Percentiles rank a stretch among this genome's conserved stretches.
Evolutionary conservation across 2,329 filamentous ascomycete species (phyloP).

Genomic region (Penicillium sp.): DNA sequence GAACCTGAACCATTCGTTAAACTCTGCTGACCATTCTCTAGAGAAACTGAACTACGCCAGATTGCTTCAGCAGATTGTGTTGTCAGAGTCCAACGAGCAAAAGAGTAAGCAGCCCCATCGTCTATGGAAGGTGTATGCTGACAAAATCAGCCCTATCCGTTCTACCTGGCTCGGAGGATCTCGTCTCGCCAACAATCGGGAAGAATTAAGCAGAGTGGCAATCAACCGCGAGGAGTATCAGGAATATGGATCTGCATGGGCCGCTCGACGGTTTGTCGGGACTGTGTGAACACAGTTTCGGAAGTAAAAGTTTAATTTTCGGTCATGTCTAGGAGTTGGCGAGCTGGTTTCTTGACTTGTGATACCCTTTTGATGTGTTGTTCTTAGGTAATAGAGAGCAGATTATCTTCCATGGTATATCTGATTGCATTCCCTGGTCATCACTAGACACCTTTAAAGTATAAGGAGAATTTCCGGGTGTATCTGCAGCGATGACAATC

Average conservation of each 20-base stretch:
- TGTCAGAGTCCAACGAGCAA: conserved; percentile 64
- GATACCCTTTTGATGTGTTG: conserved; percentile 26
- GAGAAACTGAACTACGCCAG: conserved; percentile 63
- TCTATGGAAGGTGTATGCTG: conserved; percentile 6
- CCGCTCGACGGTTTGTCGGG: conserved; percentile 62
- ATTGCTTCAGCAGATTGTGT: conserved; percentile 70
- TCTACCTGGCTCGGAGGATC: conserved; percentile 85
- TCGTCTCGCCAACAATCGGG: conserved; percentile 62
- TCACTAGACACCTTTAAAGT: not conserved
- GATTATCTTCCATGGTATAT: not conserved
- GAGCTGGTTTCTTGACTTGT: conserved; percentile 1
- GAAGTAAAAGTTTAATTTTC: too few species aligned
- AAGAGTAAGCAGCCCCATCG: conserved; percentile 46
- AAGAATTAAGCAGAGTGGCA: conserved; percentile 58
- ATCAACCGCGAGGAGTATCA: conserved; percentile 90
- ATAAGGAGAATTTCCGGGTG: not conserved
- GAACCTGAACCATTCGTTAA: not conserved
- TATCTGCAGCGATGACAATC: not conserved
- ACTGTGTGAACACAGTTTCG: conserved; percentile 10
- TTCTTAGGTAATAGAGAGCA: too few species aligned
- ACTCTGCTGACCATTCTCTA: conserved; percentile 22
- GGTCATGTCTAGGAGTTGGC: conserved; percentile 10
- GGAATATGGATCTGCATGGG: conserved; percentile 72
- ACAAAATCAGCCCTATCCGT: conserved; percentile 55
- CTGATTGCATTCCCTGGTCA: not conserved